Percentiles rank a stretch among this genome's conserved stretches.
phyloP scores from a whole-genome alignment of 257 asterid species.

The Datura wrightii region DNA sequence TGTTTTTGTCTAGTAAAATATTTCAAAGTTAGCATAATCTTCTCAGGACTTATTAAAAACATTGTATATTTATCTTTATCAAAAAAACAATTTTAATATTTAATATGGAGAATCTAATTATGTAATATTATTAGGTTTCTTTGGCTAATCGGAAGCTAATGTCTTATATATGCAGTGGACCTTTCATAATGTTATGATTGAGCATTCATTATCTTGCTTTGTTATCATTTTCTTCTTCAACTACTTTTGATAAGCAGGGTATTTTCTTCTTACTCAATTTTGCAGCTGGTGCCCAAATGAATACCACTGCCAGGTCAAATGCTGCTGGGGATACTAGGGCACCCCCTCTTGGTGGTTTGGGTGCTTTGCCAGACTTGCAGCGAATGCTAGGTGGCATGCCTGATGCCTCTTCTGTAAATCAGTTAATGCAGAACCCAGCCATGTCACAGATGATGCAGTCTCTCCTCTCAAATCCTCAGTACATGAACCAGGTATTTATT shows the following conservation, averaged over 20 bases:
- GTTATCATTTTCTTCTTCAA: conserved; percentile 5
- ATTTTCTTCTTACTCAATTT: conserved; percentile 23
- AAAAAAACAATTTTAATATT: background rate
- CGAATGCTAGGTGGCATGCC: conserved; percentile 55
- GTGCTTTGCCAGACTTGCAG: conserved; percentile 48
- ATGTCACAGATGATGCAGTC: conserved; percentile 54
- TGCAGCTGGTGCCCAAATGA: conserved; percentile 52
- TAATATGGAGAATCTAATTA: background rate
- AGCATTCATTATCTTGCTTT: background rate
- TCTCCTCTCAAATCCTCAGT: conserved; percentile 58
- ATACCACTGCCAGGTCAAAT: conserved; percentile 43
- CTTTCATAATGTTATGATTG: background rate
- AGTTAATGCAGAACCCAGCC: conserved; percentile 60
- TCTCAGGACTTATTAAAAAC: background rate
- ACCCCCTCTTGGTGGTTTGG: conserved; percentile 44
- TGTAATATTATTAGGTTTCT: background rate
- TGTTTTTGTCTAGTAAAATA: background rate
- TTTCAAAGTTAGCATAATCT: background rate
- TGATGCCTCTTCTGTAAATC: conserved; percentile 47
- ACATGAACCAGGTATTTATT: conserved; percentile 55
- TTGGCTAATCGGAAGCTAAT: background rate
- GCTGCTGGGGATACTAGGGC: conserved; percentile 46
- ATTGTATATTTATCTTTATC: background rate
- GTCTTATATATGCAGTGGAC: background rate
- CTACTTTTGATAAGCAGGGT: conserved; percentile 9